Evolutionary conservation across 768 basidiomycete species (phyloP).

Genomic region (Trametes villosa): DNA sequence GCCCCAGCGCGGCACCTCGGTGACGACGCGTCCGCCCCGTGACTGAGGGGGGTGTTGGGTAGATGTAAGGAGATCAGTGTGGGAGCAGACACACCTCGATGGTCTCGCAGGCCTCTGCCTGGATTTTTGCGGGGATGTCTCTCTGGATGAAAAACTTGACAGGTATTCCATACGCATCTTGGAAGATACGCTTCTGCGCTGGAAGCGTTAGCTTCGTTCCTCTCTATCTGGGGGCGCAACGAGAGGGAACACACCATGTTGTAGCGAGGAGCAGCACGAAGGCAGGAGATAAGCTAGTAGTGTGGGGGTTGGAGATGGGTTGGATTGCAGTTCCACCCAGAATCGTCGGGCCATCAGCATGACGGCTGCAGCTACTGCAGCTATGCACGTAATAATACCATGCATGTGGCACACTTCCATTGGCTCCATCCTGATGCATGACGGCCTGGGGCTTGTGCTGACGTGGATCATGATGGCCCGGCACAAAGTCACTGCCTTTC

Average conservation of each 20-base stretch:
- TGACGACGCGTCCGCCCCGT: slow-evolving; percentile 76
- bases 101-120: slow-evolving; percentile 73
- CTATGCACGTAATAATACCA: too few species aligned
- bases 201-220: background rate
- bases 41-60: slow-evolving; percentile 44
- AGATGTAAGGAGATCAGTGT: background rate
- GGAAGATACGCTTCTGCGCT: slow-evolving; percentile 64
- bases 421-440: too few species aligned
- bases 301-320: slow-evolving; percentile 30
- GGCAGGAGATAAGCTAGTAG: slow-evolving; percentile 28
- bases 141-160: slow-evolving; percentile 88
- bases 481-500: too few species aligned
- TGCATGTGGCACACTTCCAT: too few species aligned
- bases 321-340: too few species aligned
- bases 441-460: too few species aligned
- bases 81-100: slow-evolving; percentile 56
- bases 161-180: slow-evolving; percentile 65
- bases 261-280: background rate
- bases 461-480: too few species aligned
- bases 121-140: slow-evolving; percentile 68
- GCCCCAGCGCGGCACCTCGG: slow-evolving; percentile 77
- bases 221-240: background rate
- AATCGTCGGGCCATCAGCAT: too few species aligned
- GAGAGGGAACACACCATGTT: slow-evolving; percentile 21
- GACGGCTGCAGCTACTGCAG: too few species aligned